These are phyloP conservation scores for Fusarium sp. DNA, from an alignment of 2,329 filamentous ascomycete genomes.

Conservation along the genomic window DNA sequence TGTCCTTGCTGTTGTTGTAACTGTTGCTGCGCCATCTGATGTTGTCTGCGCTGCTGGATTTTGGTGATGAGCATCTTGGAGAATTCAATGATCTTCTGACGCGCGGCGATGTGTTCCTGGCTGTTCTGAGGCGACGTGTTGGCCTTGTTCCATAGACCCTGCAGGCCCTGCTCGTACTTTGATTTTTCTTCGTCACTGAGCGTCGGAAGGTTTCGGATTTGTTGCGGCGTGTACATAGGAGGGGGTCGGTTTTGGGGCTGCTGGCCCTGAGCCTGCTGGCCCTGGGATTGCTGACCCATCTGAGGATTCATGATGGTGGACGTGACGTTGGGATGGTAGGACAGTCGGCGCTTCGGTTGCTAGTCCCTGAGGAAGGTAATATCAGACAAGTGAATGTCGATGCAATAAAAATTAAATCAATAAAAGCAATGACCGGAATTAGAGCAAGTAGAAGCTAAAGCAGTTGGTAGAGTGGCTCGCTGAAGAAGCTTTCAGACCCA, in stretches of 20 bases:
- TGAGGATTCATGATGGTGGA: conserved; percentile 44
- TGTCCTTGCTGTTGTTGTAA: conserved; percentile 48
- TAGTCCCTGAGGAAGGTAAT: neutral
- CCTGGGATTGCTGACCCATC: conserved; percentile 46
- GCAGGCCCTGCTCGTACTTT: conserved; percentile 73
- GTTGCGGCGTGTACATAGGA: conserved; percentile 66
- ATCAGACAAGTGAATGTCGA: neutral
- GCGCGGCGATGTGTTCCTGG: conserved; percentile 65
- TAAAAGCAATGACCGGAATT: neutral
- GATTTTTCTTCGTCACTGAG: conserved; percentile 69
- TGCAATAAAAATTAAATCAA: neutral
- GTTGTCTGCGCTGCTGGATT: conserved; percentile 60
- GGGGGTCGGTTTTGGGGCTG: conserved; percentile 47
- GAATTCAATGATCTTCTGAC: conserved; percentile 73
- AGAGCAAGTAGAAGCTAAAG: neutral
- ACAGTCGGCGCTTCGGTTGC: neutral
- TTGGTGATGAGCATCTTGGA: conserved; percentile 71
- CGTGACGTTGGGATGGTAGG: neutral
- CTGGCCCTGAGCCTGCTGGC: conserved; percentile 44
- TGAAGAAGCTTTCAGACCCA: conserved; percentile 8
- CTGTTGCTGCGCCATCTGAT: conserved; percentile 52
- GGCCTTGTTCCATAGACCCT: conserved; percentile 68
- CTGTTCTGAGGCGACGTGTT: conserved; percentile 65
- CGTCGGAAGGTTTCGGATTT: conserved; percentile 66
- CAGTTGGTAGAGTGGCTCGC: too few relatives aligned